Evolutionary conservation across 371 early-diverging fungal genomes (phyloP).

Genomic region (Lichtheimia hyalospora): DNA sequence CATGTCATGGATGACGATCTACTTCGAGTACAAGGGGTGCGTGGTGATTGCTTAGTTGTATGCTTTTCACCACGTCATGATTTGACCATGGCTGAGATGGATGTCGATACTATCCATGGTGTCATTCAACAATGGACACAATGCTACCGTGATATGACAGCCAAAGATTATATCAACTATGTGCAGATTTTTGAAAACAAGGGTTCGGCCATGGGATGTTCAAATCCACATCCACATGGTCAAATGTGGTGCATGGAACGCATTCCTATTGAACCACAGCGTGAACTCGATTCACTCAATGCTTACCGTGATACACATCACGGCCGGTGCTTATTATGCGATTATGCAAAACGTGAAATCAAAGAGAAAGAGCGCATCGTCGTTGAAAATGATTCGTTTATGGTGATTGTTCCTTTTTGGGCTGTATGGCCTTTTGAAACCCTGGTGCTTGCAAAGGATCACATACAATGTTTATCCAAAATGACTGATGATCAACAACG

Average conservation of each 20-base stretch:
- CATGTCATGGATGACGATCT: constrained; percentile 42
- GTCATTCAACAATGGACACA: constrained; percentile 79
- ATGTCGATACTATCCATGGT: constrained; percentile 51
- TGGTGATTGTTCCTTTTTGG: constrained; percentile 92
- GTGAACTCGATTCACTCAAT: constrained; percentile 64
- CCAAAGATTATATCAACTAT: constrained; percentile 58
- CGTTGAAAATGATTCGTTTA: constrained; percentile 75
- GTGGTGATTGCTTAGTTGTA: constrained; percentile 85
- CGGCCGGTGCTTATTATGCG: constrained; percentile 74
- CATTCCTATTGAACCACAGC: constrained; percentile 76
- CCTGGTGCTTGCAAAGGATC: constrained; percentile 75
- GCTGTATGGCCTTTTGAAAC: constrained; percentile 96
- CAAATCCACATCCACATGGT: constrained; percentile 92
- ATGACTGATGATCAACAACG: constrained; percentile 34
- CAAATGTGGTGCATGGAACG: constrained; percentile 90
- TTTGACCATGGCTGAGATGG: constrained; percentile 87
- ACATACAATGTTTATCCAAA: constrained; percentile 58
- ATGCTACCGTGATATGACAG: constrained; percentile 50
- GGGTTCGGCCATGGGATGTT: constrained; percentile 95
- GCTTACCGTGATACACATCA: constrained; percentile 52
- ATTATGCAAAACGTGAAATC: constrained; percentile 72
- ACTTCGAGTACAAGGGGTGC: constrained; percentile 66
- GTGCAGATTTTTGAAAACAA: constrained; percentile 97
- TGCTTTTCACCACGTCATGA: constrained; percentile 91
- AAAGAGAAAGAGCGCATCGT: constrained; percentile 69